Evolutionary conservation across 2,329 filamentous ascomycete genomes (phyloP).

Genomic region (Polytolypa hystricis): DNA sequence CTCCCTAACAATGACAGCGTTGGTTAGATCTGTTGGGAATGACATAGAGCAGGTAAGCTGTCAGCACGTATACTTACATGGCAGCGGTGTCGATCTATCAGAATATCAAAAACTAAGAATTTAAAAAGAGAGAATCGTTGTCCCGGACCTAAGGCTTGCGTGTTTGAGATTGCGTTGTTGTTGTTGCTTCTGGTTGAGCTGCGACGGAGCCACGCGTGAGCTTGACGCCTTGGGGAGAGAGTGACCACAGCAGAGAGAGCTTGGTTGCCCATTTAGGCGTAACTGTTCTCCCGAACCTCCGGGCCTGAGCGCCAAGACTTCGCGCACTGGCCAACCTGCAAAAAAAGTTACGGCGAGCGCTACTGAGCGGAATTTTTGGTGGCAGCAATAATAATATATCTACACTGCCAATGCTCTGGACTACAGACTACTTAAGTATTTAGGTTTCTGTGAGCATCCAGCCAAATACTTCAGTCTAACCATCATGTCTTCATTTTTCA

Average conservation of each 20-base stretch:
- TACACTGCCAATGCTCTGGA: no score
- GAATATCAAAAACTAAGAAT: neutral
- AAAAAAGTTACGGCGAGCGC: slow-evolving; percentile 6
- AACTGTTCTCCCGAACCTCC: slow-evolving; percentile 18
- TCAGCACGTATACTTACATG: neutral
- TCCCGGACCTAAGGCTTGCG: no score
- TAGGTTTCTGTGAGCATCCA: slow-evolving; percentile 1
- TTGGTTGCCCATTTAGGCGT: slow-evolving; percentile 21
- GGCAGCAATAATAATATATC: no score
- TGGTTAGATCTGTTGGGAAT: neutral
- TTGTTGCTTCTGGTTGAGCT: no score
- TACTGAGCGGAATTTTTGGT: no score
- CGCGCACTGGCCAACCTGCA: slow-evolving; percentile 22
- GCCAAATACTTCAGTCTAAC: no score
- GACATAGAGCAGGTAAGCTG: neutral
- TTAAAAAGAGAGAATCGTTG: no score
- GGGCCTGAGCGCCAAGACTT: slow-evolving; percentile 10
- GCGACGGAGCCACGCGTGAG: slow-evolving; percentile 24
- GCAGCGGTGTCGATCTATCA: neutral
- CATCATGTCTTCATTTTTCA: slow-evolving; percentile 91
- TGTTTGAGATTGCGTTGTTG: no score
- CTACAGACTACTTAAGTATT: no score
- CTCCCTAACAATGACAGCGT: slow-evolving; percentile 63
- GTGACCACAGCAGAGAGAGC: no score
- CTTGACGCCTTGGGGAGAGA: slow-evolving; percentile 30